Evolutionary conservation across 805 yeast genomes (phyloP).

Genomic region (Cyberlindnera nakhonratchasimensis): DNA sequence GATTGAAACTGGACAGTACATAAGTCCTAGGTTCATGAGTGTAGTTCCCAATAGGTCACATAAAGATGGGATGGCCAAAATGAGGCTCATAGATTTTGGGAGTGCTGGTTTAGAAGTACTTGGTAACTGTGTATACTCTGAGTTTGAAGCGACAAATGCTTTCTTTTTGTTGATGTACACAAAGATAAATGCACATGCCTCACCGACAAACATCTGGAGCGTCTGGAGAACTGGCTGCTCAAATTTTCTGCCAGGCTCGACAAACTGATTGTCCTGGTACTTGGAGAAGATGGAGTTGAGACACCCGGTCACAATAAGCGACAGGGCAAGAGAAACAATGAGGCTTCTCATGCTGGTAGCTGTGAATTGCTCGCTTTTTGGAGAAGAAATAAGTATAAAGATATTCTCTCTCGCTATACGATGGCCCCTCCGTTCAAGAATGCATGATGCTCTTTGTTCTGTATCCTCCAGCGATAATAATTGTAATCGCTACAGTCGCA

Average conservation of each 20-base stretch:
- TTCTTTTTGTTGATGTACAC: constrained; percentile 28
- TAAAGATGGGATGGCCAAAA: constrained; percentile 57
- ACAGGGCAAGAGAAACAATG: constrained; percentile 29
- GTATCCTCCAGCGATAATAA: too few relatives aligned
- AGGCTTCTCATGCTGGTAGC: constrained; percentile 15
- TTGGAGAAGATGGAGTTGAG: constrained; percentile 72
- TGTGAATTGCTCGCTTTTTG: too few relatives aligned
- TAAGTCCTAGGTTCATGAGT: constrained; percentile 67
- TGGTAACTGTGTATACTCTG: constrained; percentile 4
- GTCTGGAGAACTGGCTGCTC: constrained; percentile 82
- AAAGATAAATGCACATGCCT: constrained; percentile 46
- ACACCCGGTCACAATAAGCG: constrained; percentile 67
- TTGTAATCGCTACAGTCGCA: too few relatives aligned
- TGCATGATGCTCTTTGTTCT: too few relatives aligned
- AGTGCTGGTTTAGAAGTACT: constrained; percentile 16
- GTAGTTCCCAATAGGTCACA: constrained; percentile 77
- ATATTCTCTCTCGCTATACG: too few relatives aligned
- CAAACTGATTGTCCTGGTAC: constrained; percentile 73
- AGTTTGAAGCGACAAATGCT: background rate
- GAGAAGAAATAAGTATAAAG: too few relatives aligned
- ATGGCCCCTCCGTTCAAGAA: too few relatives aligned
- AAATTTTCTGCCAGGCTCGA: constrained; percentile 46
- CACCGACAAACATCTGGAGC: constrained; percentile 79
- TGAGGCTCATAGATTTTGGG: constrained; percentile 28
- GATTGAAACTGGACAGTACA: constrained; percentile 72